Percentiles rank a stretch among this genome's conserved stretches.
Evolutionary conservation across 768 basidiomycete species (phyloP).

Genomic region (Pisolithus marmoratus): DNA sequence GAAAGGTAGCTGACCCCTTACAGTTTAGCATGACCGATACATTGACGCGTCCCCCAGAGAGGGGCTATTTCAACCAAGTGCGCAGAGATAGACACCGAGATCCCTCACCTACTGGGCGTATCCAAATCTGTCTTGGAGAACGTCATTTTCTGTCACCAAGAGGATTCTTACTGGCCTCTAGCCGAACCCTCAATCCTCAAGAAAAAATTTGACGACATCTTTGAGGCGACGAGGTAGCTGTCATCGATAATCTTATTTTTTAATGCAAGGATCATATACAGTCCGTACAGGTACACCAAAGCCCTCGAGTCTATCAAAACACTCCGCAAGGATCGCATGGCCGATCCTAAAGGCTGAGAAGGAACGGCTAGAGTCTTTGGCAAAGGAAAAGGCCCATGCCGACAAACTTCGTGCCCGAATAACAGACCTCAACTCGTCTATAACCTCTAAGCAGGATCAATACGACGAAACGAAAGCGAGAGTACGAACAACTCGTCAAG

Average conservation of each 20-base stretch:
- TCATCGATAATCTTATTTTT: background rate
- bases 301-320: conserved; percentile 89
- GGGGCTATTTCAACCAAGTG: conserved; percentile 94
- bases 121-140: conserved; percentile 98
- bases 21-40: background rate
- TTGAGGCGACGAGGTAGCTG: conserved; percentile 86
- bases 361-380: conserved; percentile 72
- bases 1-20: conserved; percentile 54
- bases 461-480: conserved; percentile 64
- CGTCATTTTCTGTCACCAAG: conserved; percentile 99
- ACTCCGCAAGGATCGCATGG: conserved; percentile 83
- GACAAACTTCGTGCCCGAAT: conserved; percentile 75
- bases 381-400: conserved; percentile 77
- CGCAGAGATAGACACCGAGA: conserved; percentile 92
- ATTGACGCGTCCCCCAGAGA: conserved; percentile 42
- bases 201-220: conserved; percentile 99
- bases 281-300: conserved; percentile 79
- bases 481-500: conserved; percentile 58
- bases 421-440: conserved; percentile 50
- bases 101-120: conserved; percentile 89
- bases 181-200: conserved; percentile 86
- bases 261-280: background rate
- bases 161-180: conserved; percentile 97
- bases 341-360: conserved; percentile 92
- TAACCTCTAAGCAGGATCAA: conserved; percentile 67